Evolutionary conservation across 2,329 filamentous ascomycete genomes (phyloP), one percentile per base, ranked within the genome.

Genomic region (Colletotrichum kahawae): DNA sequence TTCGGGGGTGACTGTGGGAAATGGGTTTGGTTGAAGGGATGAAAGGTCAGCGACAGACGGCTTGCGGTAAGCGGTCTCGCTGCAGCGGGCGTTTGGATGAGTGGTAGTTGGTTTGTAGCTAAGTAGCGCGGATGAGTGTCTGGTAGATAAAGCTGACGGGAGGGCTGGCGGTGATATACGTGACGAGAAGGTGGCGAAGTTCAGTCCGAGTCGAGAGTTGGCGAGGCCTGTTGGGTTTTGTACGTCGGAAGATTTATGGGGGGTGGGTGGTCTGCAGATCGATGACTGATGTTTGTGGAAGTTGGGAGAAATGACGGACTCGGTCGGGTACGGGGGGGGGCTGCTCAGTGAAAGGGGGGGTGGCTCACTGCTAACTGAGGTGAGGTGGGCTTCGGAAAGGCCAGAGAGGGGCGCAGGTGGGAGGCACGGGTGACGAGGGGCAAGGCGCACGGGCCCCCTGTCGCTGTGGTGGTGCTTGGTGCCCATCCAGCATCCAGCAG

Each of bases 1-100:
- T 92, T 91, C 83, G 84, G 87, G 89, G 90, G 88, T 87, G 81
- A 84, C 85, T 82, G 85, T 84, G 87, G 89, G 88, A 90, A 87
- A 90, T 84, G 85, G 87, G 85, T 88, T 87, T 84, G 24, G 86
- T 79, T 84, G 77, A 81, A 79, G 81, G 77, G 79, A 82, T 80
- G 79, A 78, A 79, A 81, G 80, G 82, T 83, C 80, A 89, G 88
- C 88, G 88, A 90, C 87, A 84, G 88, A 90, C 87, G 82, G 85
- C 84, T 85, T 77, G 82, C 82, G 80, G 38, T 81, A 83, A 84
- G 83, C 63, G 69, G 85, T 83, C 88, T 90, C 87, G 88, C 88
- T 88, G 80, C 36, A 21, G 54, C 51, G 60, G 24, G 59, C 38
- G 70, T 67, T 33, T 54, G 18, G 14, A 31, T 48, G 33, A 60